Evolutionary conservation across 208 protist genomes (phyloP).

Genomic region (Crithidia thermophila): DNA sequence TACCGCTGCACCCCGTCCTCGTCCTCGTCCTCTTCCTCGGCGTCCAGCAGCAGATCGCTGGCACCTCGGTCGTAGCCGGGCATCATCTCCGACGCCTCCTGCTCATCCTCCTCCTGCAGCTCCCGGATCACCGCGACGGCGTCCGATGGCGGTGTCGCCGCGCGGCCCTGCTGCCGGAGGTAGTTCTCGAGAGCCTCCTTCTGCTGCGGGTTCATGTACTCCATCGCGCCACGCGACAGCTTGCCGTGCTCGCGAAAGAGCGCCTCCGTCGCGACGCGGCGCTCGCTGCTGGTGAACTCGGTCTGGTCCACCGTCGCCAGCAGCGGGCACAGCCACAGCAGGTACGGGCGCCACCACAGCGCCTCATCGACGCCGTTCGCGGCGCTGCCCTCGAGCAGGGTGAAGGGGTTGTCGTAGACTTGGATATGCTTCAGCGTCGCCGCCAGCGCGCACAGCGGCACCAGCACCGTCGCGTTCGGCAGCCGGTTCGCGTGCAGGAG

Average conservation of each 20-base stretch:
- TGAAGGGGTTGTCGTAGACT: conserved; percentile 70
- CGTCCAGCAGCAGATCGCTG: not conserved
- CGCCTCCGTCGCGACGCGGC: conserved; percentile 29
- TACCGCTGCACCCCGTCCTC: not conserved
- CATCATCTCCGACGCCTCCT: not conserved
- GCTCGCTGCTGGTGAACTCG: conserved; percentile 50
- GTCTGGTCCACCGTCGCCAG: conserved; percentile 55
- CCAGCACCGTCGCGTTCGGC: conserved; percentile 24
- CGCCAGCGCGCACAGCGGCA: conserved; percentile 70
- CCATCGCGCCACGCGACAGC: conserved; percentile 47
- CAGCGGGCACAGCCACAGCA: conserved; percentile 72
- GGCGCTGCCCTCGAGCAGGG: not conserved
- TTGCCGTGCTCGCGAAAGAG: conserved; percentile 68
- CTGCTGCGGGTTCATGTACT: conserved; percentile 64
- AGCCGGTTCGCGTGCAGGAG: conserved; percentile 58
- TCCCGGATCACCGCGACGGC: conserved; percentile 21
- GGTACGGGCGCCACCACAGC: conserved; percentile 65
- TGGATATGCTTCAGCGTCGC: conserved; percentile 54
- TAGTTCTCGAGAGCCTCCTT: conserved; percentile 63
- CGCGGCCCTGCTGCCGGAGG: conserved; percentile 39
- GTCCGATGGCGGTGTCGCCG: conserved; percentile 24
- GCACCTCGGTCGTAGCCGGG: not conserved
- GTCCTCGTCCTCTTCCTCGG: not conserved
- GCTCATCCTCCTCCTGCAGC: conserved; percentile 28
- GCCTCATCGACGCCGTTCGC: conserved; percentile 3